Base-by-base conservation (phyloP, 2,329 filamentous ascomycete genomes). In the Phialophora verrucosa region DNA sequence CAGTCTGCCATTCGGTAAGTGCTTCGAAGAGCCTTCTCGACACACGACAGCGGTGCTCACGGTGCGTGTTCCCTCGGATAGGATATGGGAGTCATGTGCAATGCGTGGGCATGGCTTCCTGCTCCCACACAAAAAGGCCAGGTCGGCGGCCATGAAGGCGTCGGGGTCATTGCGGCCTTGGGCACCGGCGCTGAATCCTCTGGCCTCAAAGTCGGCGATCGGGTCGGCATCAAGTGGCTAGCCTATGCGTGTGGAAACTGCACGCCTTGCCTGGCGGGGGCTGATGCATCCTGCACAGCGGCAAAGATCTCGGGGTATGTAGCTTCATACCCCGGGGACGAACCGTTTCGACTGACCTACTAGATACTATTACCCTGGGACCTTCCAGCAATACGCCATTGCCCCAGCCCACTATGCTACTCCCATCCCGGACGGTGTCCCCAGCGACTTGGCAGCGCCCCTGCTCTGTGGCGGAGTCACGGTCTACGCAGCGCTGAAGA, bases 221-320 rank as follows among this genome's bases (percentile, higher is more conserved):
- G 88, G 7, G 89, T 91, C 8, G 89, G 89, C 14, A 85, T 91
- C 74, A 91, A 91, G 76, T 90, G 88, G 87, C 79, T 90, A 65
- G 79, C 84, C 17, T 82, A 78, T 35, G 84, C 84, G 29, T 90
- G 87, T 74, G 83, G 83, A 58, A 79, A 80, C 71, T 84, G 84
- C 76, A 73, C 77, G 17, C 77, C 86, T 66, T 89, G 86, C 73
- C 78, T 84, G 61, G 80, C 80, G 12, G 85, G 84, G 51, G 77
- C 81, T 27, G 87, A 88, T 68, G 85, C 82, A 10, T 76, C 82
- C 47, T 88, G 86, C 76, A 78, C 81, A 69, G 83, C 85, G 50
- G 80, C 82, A 66, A 86, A 85, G 73, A 75, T 91, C 57, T 88
- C 84, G 0, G 89, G 60, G 60, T 56, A 47, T n/a, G 60, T 8